Percentiles rank a stretch among this genome's conserved stretches.
Conservation (phyloP, 139 green algal species). For the Closterium sp. region DNA sequence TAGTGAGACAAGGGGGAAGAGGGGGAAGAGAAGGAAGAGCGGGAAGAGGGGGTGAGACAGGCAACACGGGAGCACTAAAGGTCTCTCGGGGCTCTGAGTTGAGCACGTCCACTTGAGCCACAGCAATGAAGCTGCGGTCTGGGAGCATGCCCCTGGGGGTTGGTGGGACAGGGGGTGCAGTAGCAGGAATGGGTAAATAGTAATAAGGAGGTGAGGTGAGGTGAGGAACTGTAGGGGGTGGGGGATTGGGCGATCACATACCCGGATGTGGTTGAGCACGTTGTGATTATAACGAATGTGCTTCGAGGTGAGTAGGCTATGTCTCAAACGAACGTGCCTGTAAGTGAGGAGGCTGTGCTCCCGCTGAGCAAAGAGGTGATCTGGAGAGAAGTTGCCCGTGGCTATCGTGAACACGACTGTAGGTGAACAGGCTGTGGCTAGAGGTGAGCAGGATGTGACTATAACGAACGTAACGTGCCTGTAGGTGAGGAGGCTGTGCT, state of each 20-base stretch:
- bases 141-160: neutral
- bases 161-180: neutral
- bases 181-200: neutral
- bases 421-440: neutral
- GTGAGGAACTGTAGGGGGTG: too few species aligned
- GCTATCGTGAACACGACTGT: neutral
- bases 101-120: neutral
- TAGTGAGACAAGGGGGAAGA: neutral
- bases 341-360: neutral
- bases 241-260: too few species aligned
- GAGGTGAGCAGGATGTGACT: neutral
- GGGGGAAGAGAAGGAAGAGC: neutral
- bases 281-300: neutral
- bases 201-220: neutral
- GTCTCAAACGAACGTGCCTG: neutral
- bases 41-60: too few species aligned
- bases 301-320: neutral
- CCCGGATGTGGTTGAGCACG: too few species aligned
- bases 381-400: neutral
- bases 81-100: neutral
- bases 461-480: neutral
- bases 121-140: neutral
- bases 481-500: neutral
- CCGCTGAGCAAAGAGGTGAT: neutral
- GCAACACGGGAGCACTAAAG: neutral